phyloP scores from a whole-genome alignment of 2,329 filamentous ascomycete species.

The Fusarium transvaalense region DNA sequence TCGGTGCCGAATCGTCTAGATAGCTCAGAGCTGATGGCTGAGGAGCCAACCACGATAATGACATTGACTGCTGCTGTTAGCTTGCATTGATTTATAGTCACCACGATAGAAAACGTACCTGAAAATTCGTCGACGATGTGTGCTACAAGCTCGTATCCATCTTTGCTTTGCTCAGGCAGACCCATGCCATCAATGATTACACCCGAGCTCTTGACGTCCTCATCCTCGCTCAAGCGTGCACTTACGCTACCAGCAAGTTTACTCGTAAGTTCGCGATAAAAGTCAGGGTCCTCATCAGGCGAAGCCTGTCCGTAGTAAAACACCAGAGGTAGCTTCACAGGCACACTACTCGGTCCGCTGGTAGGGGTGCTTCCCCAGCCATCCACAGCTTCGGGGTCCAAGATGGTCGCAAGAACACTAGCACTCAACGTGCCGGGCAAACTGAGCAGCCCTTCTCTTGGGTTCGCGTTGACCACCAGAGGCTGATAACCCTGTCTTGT shows the following conservation, averaged over 20 bases:
- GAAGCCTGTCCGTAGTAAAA: constrained; percentile 85
- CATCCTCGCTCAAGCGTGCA: constrained; percentile 81
- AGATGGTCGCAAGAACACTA: constrained; percentile 85
- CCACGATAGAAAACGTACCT: constrained; percentile 48
- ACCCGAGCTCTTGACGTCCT: constrained; percentile 76
- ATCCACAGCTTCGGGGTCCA: constrained; percentile 83
- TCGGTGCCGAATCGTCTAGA: constrained; percentile 73
- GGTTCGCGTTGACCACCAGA: constrained; percentile 86
- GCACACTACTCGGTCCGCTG: constrained; percentile 87
- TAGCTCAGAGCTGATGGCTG: constrained; percentile 81
- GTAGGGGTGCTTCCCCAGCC: constrained; percentile 93
- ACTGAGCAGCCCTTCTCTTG: constrained; percentile 81
- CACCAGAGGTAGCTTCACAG: constrained; percentile 91
- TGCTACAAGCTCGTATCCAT: constrained; percentile 79
- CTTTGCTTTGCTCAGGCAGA: constrained; percentile 73
- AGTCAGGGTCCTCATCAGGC: constrained; percentile 76
- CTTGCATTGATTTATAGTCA: neutral
- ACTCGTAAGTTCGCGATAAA: constrained; percentile 81
- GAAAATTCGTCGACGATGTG: constrained; percentile 76
- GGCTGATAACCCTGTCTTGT: constrained; percentile 80
- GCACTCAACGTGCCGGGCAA: constrained; percentile 87
- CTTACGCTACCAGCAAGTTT: constrained; percentile 83
- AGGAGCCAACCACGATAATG: constrained; percentile 84
- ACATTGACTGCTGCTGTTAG: constrained; percentile 76
- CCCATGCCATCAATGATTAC: constrained; percentile 89